Evolutionary conservation across 2,329 filamentous ascomycete species (phyloP).

Genomic region (Blastomyces parvus): DNA sequence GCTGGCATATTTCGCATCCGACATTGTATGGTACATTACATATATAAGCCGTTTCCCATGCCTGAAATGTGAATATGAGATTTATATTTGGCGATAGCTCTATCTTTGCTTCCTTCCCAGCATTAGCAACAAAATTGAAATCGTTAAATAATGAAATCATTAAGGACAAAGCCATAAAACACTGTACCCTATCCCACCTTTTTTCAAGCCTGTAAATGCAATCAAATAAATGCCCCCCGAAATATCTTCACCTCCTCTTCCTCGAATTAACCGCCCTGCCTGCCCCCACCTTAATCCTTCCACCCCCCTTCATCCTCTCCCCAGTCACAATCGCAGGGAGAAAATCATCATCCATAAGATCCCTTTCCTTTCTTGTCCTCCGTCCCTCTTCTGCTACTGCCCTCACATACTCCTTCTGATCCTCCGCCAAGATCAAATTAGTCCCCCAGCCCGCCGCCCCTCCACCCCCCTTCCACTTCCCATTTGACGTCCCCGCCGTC

Average conservation of each 20-base stretch:
- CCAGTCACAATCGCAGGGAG: conserved; percentile 77
- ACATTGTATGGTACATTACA: not conserved
- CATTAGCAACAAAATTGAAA: not conserved
- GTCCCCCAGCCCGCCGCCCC: conserved; percentile 83
- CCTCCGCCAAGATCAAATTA: conserved; percentile 76
- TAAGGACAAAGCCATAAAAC: not conserved
- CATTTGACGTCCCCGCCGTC: conserved; percentile 67
- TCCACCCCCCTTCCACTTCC: conserved; percentile 59
- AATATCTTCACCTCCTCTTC: conserved; percentile 36
- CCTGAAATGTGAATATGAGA: not conserved
- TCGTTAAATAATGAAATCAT: not conserved
- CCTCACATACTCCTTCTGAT: conserved; percentile 83
- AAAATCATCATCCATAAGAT: conserved; percentile 93
- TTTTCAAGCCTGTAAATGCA: conserved; percentile 8
- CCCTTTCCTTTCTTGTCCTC: conserved; percentile 52
- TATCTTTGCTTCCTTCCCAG: not conserved
- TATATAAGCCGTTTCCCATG: not conserved
- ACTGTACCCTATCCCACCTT: not conserved
- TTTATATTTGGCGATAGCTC: not conserved
- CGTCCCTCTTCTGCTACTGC: conserved; percentile 56
- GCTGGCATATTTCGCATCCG: no score
- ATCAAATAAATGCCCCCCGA: conserved; percentile 1
- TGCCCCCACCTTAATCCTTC: conserved; percentile 69
- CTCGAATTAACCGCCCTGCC: conserved; percentile 78
- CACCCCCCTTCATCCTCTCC: conserved; percentile 55